Conservation (phyloP, 768 basidiomycete species). For the Xanthoconium stramineum region DNA sequence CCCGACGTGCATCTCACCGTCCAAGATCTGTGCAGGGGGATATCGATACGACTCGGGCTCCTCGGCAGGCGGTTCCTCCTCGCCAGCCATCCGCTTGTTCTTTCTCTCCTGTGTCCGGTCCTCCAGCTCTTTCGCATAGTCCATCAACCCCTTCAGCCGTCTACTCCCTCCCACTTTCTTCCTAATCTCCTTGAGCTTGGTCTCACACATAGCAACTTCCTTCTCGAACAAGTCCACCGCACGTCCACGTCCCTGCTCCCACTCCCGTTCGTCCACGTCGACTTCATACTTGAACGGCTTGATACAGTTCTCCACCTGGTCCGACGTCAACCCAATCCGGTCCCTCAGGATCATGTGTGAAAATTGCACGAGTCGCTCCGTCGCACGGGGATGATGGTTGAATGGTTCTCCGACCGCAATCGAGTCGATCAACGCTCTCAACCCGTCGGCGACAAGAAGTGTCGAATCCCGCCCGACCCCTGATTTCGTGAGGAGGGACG, state of each 20-base stretch:
- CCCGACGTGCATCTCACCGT: constrained; percentile 56
- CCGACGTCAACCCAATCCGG: constrained; percentile 89
- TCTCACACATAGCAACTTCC: constrained; percentile 82
- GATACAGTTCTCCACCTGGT: constrained; percentile 99
- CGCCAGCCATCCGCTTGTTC: constrained; percentile 43
- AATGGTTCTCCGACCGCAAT: constrained; percentile 90
- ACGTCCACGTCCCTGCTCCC: constrained; percentile 78
- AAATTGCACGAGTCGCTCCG: constrained; percentile 88
- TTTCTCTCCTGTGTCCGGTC: constrained; percentile 68
- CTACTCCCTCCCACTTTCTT: constrained; percentile 86
- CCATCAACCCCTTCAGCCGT: constrained; percentile 69
- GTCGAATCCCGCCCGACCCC: constrained; percentile 95
- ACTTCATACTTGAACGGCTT: constrained; percentile 99
- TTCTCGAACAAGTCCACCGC: constrained; percentile 79
- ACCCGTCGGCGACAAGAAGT: constrained; percentile 88
- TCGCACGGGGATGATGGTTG: constrained; percentile 81
- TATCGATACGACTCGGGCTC: constrained; percentile 81
- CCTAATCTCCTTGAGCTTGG: constrained; percentile 80
- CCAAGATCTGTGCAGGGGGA: constrained; percentile 85
- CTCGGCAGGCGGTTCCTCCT: constrained; percentile 35
- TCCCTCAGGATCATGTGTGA: constrained; percentile 92
- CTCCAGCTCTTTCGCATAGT: constrained; percentile 80
- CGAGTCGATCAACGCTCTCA: constrained; percentile 85
- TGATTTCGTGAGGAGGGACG: constrained; percentile 90
- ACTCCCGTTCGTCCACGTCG: constrained; percentile 90